Conservation (phyloP, 2,329 filamentous ascomycete species). For the Huntiella abstrusa region DNA sequence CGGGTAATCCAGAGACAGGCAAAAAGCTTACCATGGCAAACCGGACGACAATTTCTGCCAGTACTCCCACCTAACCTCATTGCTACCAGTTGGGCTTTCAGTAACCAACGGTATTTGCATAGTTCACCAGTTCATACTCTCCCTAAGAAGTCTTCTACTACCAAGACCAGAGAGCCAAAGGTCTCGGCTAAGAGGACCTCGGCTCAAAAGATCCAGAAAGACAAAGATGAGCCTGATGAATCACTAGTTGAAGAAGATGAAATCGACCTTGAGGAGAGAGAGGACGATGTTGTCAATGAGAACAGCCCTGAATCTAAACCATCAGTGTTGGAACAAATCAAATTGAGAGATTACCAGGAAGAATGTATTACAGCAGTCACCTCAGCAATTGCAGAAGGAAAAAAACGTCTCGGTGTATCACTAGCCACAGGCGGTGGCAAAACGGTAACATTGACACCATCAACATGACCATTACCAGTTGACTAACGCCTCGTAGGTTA, state of each 20-base stretch:
- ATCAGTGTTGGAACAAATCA: constrained; percentile 20
- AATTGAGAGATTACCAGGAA: constrained; percentile 69
- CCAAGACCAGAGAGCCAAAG: no score
- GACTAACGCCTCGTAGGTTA: constrained; percentile 38
- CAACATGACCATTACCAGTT: constrained; percentile 4
- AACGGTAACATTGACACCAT: constrained; percentile 36
- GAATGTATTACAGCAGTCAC: constrained; percentile 78
- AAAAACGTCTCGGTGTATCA: constrained; percentile 67
- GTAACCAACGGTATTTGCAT: no score
- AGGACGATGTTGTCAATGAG: neutral
- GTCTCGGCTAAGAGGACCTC: neutral
- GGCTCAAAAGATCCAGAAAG: neutral
- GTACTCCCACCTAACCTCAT: no score
- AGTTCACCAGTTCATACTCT: no score
- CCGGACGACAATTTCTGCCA: no score
- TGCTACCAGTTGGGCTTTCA: no score
- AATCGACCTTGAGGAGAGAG: neutral
- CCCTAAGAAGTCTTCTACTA: no score
- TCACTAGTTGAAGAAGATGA: neutral
- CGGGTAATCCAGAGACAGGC: no score
- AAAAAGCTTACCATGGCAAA: no score
- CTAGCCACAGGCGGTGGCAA: constrained; percentile 79
- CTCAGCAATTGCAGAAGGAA: constrained; percentile 45
- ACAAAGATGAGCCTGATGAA: neutral
- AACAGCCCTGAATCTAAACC: neutral